Conservation (phyloP, 805 yeast genomes). For the Saccharomyces eubayanus region DNA sequence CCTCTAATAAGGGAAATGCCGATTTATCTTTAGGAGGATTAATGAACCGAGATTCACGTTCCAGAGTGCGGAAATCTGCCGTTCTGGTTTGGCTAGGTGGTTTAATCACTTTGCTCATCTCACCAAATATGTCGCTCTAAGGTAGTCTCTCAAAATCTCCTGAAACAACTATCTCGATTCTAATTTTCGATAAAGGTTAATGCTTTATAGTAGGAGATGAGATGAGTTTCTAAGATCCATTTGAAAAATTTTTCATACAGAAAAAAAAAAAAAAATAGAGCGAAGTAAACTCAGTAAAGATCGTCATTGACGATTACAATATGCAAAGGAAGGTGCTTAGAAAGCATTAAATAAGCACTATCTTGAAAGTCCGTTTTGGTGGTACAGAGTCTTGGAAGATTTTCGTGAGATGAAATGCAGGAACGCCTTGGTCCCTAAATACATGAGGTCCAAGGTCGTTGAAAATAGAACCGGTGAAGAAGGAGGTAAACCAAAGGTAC, state of each 20-base stretch:
- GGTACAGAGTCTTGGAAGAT: constrained; percentile 8
- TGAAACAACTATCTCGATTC: neutral
- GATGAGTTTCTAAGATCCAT: neutral
- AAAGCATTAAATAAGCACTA: neutral
- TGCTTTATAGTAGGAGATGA: neutral
- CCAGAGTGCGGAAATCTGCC: constrained; percentile 57
- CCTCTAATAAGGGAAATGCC: constrained; percentile 71
- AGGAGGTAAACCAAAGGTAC: too few relatives aligned
- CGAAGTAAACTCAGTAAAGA: neutral
- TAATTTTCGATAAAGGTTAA: too few relatives aligned
- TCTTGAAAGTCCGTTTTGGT: too few relatives aligned
- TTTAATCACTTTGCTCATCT: constrained; percentile 28
- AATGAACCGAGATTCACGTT: constrained; percentile 75
- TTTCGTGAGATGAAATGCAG: too few relatives aligned
- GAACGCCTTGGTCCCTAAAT: too few relatives aligned
- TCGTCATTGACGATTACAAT: neutral
- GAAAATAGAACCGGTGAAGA: too few relatives aligned
- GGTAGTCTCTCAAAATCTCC: neutral
- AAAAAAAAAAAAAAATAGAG: neutral
- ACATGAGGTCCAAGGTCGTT: too few relatives aligned
- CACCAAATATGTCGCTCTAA: neutral
- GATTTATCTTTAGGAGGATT: constrained; percentile 85
- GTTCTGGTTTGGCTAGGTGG: constrained; percentile 30
- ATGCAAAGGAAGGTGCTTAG: neutral
- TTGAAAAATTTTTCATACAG: neutral